phyloP scores from a whole-genome alignment of 1,284 basidiomycete genomes.

The Gomphus sp. region DNA sequence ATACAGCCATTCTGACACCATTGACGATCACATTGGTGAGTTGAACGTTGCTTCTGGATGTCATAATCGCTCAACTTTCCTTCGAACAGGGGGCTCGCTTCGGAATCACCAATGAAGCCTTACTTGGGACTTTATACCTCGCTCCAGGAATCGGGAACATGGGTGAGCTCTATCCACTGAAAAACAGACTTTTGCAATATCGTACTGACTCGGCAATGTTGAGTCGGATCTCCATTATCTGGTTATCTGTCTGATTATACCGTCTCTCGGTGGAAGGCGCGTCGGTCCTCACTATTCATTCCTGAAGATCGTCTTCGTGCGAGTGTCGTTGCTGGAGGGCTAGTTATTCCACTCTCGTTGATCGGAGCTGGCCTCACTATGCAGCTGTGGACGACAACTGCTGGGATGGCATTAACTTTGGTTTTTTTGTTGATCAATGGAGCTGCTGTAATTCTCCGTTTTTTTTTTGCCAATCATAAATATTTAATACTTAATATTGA shows the following conservation, averaged over 20 bases:
- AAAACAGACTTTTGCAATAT: too few relatives aligned
- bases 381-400: conserved; percentile 9
- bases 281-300: conserved; percentile 17
- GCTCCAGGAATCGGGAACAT: conserved; percentile 27
- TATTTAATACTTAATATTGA: not conserved
- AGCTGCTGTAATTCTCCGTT: conserved; percentile 3
- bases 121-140: conserved; percentile 29
- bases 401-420: conserved; percentile 7
- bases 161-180: not conserved
- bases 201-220: too few relatives aligned
- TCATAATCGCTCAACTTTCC: not conserved
- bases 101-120: conserved; percentile 26
- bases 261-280: conserved; percentile 23
- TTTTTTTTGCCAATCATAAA: not conserved
- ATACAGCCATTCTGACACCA: conserved; percentile 9
- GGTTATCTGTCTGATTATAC: conserved; percentile 26
- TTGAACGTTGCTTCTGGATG: not conserved
- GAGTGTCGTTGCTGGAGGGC: conserved; percentile 19
- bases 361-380: conserved; percentile 11
- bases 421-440: conserved; percentile 11
- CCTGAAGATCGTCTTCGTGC: conserved; percentile 31
- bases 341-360: conserved; percentile 22
- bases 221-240: conserved; percentile 22
- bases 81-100: conserved; percentile 22
- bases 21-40: conserved; percentile 9